Evolutionary conservation across 768 basidiomycete genomes (phyloP), one percentile per base, ranked within the genome.

Genomic region (Lactarius akahatsu): DNA sequence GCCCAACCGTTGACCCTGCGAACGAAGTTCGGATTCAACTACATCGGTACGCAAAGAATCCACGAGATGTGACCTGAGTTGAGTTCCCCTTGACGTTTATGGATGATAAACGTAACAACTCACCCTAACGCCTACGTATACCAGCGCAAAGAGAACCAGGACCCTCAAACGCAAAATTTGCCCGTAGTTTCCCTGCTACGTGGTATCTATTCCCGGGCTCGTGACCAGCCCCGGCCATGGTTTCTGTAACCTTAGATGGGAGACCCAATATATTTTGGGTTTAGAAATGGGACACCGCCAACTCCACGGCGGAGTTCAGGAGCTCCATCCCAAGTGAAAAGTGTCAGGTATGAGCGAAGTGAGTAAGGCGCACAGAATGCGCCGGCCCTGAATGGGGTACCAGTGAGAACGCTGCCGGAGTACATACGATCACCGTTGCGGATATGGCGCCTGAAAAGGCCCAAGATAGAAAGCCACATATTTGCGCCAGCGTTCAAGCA

Each of bases 401-500:
- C 47, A 50, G 47, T 45, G 30, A n/a, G 57, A 64, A 40, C 16
- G 57, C 47, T 4, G 3, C 41, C 13, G 8, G 10, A 5, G 26
- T 38, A 41, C 38, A 36, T 57, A 54, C 28, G 16, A 57, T 43
- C 57, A 32, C 23, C 47, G 5, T n/a, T 1, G 62, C 9, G 34
- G 54, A 62, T 76, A 77, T 4, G 69, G 52, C 4, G 71, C 74
- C 50, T 77, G 76, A 6, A 75, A 62, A 16, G 15, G 74, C 55
- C 13, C 73, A 65, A 58, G 23, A 50, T 50, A 73, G 9, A 64
- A 55, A 16, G 64, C 73, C 13, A 77, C 73, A 54, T 79, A 63
- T 83, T 85, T 16, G 78, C 78, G 70, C 82, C 82, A 20, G 83
- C 80, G 59, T 84, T 80, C 78, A 82, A 16, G 34, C 58, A 52